These are phyloP conservation scores for Talaromyces marneffei DNA, from an alignment of 2,329 filamentous ascomycete genomes.

Conservation along the genomic window DNA sequence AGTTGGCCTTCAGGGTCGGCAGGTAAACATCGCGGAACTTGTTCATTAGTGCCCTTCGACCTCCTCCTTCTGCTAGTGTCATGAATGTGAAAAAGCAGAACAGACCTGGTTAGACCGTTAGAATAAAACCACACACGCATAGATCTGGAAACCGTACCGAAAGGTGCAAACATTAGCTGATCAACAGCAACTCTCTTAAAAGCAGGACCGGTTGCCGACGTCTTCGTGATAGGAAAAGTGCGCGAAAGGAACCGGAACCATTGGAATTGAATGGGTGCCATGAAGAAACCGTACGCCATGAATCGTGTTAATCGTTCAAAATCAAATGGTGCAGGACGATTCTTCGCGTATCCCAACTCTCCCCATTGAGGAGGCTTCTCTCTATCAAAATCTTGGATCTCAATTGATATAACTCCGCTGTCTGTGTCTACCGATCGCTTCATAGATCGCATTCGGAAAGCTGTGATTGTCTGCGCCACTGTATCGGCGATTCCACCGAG, in stretches of 20 bases:
- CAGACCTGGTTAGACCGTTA: conserved; percentile 50
- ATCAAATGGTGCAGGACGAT: conserved; percentile 77
- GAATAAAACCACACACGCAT: background rate
- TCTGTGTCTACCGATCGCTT: conserved; percentile 50
- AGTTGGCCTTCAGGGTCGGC: conserved; percentile 93
- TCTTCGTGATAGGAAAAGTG: conserved; percentile 79
- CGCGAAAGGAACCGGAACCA: conserved; percentile 86
- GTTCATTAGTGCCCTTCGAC: conserved; percentile 66
- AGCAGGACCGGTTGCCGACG: conserved; percentile 65
- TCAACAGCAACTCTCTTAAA: conserved; percentile 89
- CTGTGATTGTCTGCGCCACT: conserved; percentile 85
- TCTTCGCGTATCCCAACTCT: conserved; percentile 60
- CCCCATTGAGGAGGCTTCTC: conserved; percentile 63
- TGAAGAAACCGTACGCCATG: conserved; percentile 94
- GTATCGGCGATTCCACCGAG: conserved; percentile 95
- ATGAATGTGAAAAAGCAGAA: conserved; percentile 90
- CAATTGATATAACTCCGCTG: conserved; percentile 71
- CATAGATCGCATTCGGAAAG: conserved; percentile 59
- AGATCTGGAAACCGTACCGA: conserved; percentile 51
- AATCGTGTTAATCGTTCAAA: conserved; percentile 91
- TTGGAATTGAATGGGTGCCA: conserved; percentile 91
- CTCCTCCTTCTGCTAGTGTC: conserved; percentile 91
- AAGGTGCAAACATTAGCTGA: conserved; percentile 86
- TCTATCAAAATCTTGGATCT: conserved; percentile 80
- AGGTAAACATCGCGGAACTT: conserved; percentile 94